A percentile compares a stretch with the other conserved stretches of the same genome.
phyloP scores from a whole-genome alignment of 2,329 filamentous ascomycete genomes.

The Dothideomycetidae sp. region DNA sequence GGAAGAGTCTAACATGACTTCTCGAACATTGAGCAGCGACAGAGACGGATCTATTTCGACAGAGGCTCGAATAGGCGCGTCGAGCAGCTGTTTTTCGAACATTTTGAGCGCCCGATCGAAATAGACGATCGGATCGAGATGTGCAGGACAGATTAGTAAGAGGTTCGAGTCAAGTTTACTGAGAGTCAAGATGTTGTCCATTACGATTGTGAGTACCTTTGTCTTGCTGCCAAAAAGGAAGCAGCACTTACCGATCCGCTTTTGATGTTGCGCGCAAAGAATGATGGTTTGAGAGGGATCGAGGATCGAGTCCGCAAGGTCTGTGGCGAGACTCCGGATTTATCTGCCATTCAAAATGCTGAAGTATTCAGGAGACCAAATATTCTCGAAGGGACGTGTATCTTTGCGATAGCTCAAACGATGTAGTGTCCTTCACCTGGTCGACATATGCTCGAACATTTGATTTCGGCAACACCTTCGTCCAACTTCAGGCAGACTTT shows the following conservation, averaged over 20 bases:
- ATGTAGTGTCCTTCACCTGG: too few relatives aligned
- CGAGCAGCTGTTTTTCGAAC: slow-evolving; percentile 25
- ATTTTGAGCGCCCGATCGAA: slow-evolving; percentile 24
- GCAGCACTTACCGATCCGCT: slow-evolving; percentile 23
- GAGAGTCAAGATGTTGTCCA: slow-evolving; percentile 25
- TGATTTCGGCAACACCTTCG: too few relatives aligned
- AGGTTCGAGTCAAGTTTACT: slow-evolving; percentile 22
- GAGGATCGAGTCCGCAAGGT: slow-evolving; percentile 16
- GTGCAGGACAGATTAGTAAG: slow-evolving; percentile 27
- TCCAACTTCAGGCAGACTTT: too few relatives aligned
- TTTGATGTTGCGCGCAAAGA: slow-evolving; percentile 33
- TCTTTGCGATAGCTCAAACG: too few relatives aligned
- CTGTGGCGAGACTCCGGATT: too few relatives aligned
- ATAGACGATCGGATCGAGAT: slow-evolving; percentile 23
- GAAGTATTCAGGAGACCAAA: too few relatives aligned
- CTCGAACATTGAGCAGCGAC: slow-evolving; percentile 18
- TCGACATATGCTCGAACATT: too few relatives aligned
- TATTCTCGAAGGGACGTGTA: too few relatives aligned
- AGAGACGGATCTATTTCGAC: slow-evolving; percentile 21
- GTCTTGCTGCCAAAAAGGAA: too few relatives aligned
- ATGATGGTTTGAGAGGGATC: slow-evolving; percentile 29
- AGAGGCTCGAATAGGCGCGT: slow-evolving; percentile 19
- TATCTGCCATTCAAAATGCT: too few relatives aligned
- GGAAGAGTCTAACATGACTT: slow-evolving; percentile 24
- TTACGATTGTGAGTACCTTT: too few relatives aligned